These are phyloP conservation scores for Pseudopyricularia javanii DNA, from an alignment of 2,329 filamentous ascomycete genomes.

Conservation along the genomic window DNA sequence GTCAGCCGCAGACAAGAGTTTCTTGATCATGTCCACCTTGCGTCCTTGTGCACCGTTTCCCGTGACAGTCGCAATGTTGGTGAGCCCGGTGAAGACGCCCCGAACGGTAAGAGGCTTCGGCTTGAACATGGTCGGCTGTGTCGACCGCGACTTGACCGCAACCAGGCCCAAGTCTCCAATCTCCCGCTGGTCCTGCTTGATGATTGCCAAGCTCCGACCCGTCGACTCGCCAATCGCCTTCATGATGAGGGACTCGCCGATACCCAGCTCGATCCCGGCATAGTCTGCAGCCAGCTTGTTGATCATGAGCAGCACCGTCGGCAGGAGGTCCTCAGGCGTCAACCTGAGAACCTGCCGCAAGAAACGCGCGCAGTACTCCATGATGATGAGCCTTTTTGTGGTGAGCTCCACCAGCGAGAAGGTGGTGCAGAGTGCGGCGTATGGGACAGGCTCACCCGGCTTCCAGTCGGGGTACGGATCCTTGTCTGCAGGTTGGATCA, in stretches of 20 bases:
- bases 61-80: conserved; percentile 75
- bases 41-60: conserved; percentile 80
- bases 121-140: conserved; percentile 97
- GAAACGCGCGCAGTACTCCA: conserved; percentile 80
- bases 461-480: conserved; percentile 96
- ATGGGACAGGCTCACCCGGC: conserved; percentile 76
- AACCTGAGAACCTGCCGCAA: conserved; percentile 80
- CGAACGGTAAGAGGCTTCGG: conserved; percentile 80
- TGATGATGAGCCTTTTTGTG: conserved; percentile 78
- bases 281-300: conserved; percentile 97
- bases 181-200: conserved; percentile 92
- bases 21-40: conserved; percentile 93
- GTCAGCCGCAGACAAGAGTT: conserved; percentile 85
- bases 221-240: conserved; percentile 95
- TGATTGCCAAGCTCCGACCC: conserved; percentile 73
- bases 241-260: conserved; percentile 97
- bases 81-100: conserved; percentile 76
- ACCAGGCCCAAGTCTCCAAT: conserved; percentile 93
- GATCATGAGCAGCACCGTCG: conserved; percentile 89
- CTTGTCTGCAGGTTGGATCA: conserved; percentile 56
- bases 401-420: conserved; percentile 95
- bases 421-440: conserved; percentile 85
- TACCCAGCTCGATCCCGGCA: conserved; percentile 92
- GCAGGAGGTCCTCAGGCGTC: conserved; percentile 75
- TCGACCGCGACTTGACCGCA: conserved; percentile 87